Percentiles rank a stretch among this genome's conserved stretches.
phyloP scores from a whole-genome alignment of 2,329 filamentous ascomycete species.

The Thielaviopsis populi region DNA sequence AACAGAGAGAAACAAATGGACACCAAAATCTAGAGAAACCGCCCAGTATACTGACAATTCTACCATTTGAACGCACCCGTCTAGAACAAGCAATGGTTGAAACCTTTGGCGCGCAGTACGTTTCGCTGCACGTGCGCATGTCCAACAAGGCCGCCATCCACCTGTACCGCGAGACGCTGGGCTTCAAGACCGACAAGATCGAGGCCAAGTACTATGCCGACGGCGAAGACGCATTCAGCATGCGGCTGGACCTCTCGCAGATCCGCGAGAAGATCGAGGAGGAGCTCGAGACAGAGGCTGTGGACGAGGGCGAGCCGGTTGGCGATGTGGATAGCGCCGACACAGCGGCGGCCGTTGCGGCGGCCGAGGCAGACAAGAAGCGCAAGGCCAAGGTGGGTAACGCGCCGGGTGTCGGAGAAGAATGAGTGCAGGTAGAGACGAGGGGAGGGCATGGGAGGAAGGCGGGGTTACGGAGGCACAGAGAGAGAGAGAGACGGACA shows the following conservation, averaged over 20 bases:
- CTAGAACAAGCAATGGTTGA: constrained; percentile 92
- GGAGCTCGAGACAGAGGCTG: constrained; percentile 28
- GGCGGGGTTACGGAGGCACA: background rate
- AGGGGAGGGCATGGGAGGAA: too few species aligned
- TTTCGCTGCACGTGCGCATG: constrained; percentile 88
- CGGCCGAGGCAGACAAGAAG: constrained; percentile 40
- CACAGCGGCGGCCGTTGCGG: constrained; percentile 19
- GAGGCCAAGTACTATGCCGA: constrained; percentile 93
- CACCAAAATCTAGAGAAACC: too few species aligned
- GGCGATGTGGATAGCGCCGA: constrained; percentile 47
- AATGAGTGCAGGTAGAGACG: constrained; percentile 19
- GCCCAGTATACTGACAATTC: background rate
- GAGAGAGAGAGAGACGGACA: background rate
- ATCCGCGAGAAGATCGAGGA: constrained; percentile 37
- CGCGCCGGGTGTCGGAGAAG: constrained; percentile 63
- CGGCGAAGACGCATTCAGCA: constrained; percentile 87
- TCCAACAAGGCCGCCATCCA: constrained; percentile 84
- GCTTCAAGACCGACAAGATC: constrained; percentile 75
- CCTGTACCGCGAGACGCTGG: constrained; percentile 82
- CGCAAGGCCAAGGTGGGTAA: constrained; percentile 76
- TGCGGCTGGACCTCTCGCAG: constrained; percentile 69
- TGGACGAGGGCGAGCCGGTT: constrained; percentile 56
- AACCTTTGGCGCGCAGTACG: constrained; percentile 78
- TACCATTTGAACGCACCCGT: background rate
- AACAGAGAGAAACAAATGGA: background rate